These are phyloP conservation scores for Beauveria brongniartii DNA, from an alignment of 2,329 filamentous ascomycete genomes.

Conservation along the genomic window DNA sequence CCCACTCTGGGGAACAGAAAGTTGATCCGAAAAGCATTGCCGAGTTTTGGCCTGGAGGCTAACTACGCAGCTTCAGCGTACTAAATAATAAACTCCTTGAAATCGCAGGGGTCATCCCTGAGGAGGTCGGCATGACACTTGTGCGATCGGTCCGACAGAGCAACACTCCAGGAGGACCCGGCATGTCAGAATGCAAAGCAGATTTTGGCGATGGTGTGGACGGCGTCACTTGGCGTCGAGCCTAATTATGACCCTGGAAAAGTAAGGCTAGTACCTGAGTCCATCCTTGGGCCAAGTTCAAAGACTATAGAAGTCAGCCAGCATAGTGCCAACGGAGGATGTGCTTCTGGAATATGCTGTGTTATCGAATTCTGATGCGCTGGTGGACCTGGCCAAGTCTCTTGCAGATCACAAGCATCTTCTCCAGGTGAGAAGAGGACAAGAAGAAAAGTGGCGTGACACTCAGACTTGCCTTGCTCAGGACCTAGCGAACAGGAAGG, in stretches of 20 bases:
- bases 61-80: conserved; percentile 63
- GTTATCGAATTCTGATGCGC: conserved; percentile 63
- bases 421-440: conserved; percentile 30
- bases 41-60: conserved; percentile 31
- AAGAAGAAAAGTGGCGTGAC: conserved; percentile 4
- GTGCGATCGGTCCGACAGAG: conserved; percentile 1
- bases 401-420: conserved; percentile 52
- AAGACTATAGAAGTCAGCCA: conserved; percentile 78
- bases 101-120: neutral
- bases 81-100: neutral
- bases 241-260: conserved; percentile 71
- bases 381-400: conserved; percentile 54
- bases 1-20: conserved; percentile 85
- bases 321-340: conserved; percentile 76
- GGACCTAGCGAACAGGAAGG: neutral
- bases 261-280: conserved; percentile 75
- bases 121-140: neutral
- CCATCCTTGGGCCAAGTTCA: conserved; percentile 72
- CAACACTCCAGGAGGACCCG: neutral
- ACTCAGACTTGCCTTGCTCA: neutral
- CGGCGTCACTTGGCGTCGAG: conserved; percentile 70
- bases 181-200: conserved; percentile 17
- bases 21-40: conserved; percentile 75
- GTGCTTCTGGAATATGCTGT: conserved; percentile 82
- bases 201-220: conserved; percentile 36